Base-by-base conservation (phyloP, 176 grass and related monocot genomes). In the Rhynchospora tenuis region DNA sequence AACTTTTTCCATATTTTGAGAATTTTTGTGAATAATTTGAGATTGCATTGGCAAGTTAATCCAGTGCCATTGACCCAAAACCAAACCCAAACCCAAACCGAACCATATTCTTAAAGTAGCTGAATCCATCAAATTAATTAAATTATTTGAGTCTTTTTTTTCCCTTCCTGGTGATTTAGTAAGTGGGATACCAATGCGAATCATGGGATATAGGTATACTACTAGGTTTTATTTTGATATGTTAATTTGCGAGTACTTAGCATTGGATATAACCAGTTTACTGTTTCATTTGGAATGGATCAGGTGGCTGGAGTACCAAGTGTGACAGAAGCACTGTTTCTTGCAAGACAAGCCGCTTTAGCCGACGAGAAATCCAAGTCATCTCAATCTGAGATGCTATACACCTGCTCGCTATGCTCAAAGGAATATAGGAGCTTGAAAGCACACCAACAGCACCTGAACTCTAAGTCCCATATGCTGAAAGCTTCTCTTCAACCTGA, bases 301-400 rank as follows among this genome's bases (percentile, higher is more conserved):
- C 86, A 95, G 96, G 93, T 99, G 51, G 93, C 96, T 64, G 91
- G 96, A 87, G 91, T 95, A 38, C 93, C 89, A 83, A 93, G 96
- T 11, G 93, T 95, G 42, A 95, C 93, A 3, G 93, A 99, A 83
- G 89, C 86, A 84, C 83, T 95, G 12, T 99, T 93, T 86, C 64
- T 90, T 50, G 91, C 96, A 64, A 88, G 96, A n/a, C 96, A 93
- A 83, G 85, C 85, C 65, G 86, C 88, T 65, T 81, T 93, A 86
- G 88, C 86, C 0, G 95, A 98, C 77, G 91, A 82, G 22, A 63
- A 79, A 56, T 89, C 59, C 76, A 91, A 98, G 22, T 90, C 88
- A 78, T 84, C 73, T 48, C 46, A 74, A 62, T 80, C 87, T 38
- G 85, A 93, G n/a, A 89, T 93, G 97, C 77, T 91, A 19, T 99